These are phyloP conservation scores for Cladosporium sp. DNA, from an alignment of 2,329 filamentous ascomycete species.

Conservation along the genomic window DNA sequence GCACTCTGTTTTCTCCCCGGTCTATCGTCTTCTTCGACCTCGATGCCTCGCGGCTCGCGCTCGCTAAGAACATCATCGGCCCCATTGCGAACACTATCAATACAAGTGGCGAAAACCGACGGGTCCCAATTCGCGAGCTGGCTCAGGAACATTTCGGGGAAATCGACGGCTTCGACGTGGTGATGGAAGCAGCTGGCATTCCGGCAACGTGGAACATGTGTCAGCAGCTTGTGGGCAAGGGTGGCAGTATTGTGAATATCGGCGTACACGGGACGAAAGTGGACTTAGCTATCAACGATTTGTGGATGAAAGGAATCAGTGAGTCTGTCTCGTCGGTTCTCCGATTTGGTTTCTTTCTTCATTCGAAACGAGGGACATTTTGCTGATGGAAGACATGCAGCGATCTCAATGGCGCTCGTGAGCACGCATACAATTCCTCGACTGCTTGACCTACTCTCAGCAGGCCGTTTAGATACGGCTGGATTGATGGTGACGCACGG, in stretches of 20 bases:
- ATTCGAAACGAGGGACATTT: no score
- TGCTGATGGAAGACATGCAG: neutral
- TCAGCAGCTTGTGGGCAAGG: slow-evolving; percentile 51
- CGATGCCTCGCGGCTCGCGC: slow-evolving; percentile 45
- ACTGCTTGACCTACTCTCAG: slow-evolving; percentile 21
- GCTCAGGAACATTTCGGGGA: slow-evolving; percentile 36
- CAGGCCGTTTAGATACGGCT: slow-evolving; percentile 21
- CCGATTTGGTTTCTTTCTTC: neutral
- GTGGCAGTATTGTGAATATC: slow-evolving; percentile 54
- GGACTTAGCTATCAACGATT: slow-evolving; percentile 48
- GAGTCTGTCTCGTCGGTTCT: slow-evolving; percentile 10
- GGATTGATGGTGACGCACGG: slow-evolving; percentile 24
- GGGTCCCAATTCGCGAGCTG: slow-evolving; percentile 39
- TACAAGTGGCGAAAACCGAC: slow-evolving; percentile 21
- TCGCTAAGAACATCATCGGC: slow-evolving; percentile 44
- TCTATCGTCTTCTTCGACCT: slow-evolving; percentile 51
- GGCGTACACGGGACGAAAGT: slow-evolving; percentile 55
- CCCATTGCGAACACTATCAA: slow-evolving; percentile 3
- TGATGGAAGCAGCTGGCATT: slow-evolving; percentile 56
- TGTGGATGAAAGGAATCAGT: slow-evolving; percentile 54
- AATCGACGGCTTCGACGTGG: slow-evolving; percentile 51
- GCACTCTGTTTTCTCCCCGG: slow-evolving; percentile 51
- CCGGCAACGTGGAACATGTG: slow-evolving; percentile 51
- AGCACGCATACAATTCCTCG: slow-evolving; percentile 25
- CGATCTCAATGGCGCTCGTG: slow-evolving; percentile 25